These are phyloP conservation scores for Tinospora cordifolia DNA, from an alignment of 164 flowering plant species.

Conservation along the genomic window DNA sequence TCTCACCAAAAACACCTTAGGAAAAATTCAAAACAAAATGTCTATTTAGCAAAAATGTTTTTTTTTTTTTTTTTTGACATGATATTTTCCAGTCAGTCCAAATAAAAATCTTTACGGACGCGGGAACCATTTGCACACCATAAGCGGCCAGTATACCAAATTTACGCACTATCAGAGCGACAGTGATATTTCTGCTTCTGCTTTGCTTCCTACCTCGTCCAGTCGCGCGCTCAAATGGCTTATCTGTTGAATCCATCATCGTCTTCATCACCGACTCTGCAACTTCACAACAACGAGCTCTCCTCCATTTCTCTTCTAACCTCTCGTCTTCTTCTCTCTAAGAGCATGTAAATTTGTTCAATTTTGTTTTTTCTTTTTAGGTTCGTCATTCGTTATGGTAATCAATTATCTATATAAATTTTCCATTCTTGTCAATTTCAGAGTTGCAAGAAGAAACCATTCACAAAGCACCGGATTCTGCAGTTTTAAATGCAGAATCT, in stretches of 20 bases:
- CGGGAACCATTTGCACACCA: no score
- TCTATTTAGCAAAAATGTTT: no score
- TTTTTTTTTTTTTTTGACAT: no score
- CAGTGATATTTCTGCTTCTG: no score
- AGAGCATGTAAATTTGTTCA: background rate
- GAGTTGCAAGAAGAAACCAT: constrained; percentile 18
- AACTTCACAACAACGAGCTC: background rate
- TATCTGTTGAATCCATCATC: constrained; percentile 13
- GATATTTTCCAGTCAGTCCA: no score
- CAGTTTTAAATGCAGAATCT: constrained; percentile 32
- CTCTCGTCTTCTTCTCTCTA: constrained; percentile 11
- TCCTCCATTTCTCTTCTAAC: constrained; percentile 7
- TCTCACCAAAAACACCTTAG: no score
- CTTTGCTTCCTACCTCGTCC: no score
- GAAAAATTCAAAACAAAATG: no score
- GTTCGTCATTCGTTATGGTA: background rate
- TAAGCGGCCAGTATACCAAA: no score
- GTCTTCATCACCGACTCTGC: constrained; percentile 12
- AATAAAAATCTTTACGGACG: no score
- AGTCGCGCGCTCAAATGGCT: constrained; percentile 16
- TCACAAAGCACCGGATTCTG: constrained; percentile 3
- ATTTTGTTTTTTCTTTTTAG: background rate
- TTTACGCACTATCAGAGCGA: no score
- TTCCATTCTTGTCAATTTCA: constrained; percentile 25
- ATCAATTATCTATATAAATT: background rate